phyloP scores from a whole-genome alignment of 495 filamentous ascomycete species.

The Glarea lozoyensis region DNA sequence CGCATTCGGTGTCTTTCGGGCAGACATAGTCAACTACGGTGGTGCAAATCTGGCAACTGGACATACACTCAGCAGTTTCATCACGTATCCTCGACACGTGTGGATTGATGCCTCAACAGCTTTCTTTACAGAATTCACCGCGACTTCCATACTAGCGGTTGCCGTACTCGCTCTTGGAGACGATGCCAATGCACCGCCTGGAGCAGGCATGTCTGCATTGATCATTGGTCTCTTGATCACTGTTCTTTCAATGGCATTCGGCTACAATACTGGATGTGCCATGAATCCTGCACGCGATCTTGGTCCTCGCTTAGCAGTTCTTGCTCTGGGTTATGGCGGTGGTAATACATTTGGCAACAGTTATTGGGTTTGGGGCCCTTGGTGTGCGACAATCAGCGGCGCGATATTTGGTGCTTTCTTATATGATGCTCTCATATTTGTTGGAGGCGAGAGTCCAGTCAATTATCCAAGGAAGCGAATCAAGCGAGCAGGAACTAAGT shows the following conservation, averaged over 20 bases:
- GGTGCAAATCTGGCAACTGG: constrained; percentile 23
- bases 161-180: constrained; percentile 43
- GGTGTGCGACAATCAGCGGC: constrained; percentile 32
- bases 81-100: constrained; percentile 36
- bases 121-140: constrained; percentile 45
- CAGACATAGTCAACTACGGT: constrained; percentile 32
- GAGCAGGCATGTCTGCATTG: constrained; percentile 33
- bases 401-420: constrained; percentile 36
- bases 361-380: constrained; percentile 36
- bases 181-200: constrained; percentile 43
- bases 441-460: constrained; percentile 42
- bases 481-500: constrained; percentile 14
- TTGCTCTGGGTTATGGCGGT: constrained; percentile 34
- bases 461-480: constrained; percentile 32
- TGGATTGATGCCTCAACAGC: constrained; percentile 36
- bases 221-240: constrained; percentile 40
- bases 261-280: constrained; percentile 35
- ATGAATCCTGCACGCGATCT: constrained; percentile 44
- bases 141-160: constrained; percentile 37
- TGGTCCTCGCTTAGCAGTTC: constrained; percentile 35
- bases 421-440: constrained; percentile 46
- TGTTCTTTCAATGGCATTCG: constrained; percentile 39
- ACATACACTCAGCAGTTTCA: constrained; percentile 29
- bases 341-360: constrained; percentile 28
- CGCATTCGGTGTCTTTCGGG: constrained; percentile 38